A percentile compares a stretch with the other conserved stretches of the same genome.
Conservation (phyloP, 2,329 filamentous ascomycete species). For the Phaeosphaeria sp. region DNA sequence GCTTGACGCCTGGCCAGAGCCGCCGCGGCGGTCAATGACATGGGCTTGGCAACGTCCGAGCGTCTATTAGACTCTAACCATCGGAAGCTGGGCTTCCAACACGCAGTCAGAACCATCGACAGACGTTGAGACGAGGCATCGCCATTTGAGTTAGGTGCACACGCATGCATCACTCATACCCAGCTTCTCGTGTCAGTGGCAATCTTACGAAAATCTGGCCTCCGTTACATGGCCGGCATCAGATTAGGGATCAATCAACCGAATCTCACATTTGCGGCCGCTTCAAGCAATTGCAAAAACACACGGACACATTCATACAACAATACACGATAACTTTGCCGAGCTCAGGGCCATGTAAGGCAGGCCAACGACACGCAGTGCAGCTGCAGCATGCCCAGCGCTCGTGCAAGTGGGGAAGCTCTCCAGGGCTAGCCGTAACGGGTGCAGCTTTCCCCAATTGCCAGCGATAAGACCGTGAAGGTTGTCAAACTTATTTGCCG, state of each 20-base stretch:
- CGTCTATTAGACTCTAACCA: too few species aligned
- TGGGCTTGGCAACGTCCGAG: neutral
- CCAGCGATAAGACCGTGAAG: slow-evolving; percentile 3
- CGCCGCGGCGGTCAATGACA: neutral
- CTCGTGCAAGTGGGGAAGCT: slow-evolving; percentile 5
- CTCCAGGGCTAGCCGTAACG: neutral
- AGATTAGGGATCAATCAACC: neutral
- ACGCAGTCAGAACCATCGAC: too few species aligned
- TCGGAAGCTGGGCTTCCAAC: too few species aligned
- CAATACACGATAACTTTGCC: neutral
- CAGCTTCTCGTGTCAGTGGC: too few species aligned
- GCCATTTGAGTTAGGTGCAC: too few species aligned
- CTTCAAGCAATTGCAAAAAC: neutral
- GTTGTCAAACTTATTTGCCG: slow-evolving; percentile 4
- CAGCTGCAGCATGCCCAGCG: slow-evolving; percentile 3
- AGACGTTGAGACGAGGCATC: too few species aligned
- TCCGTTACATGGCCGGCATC: too few species aligned
- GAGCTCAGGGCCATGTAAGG: neutral
- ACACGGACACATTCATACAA: neutral
- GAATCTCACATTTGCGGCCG: neutral
- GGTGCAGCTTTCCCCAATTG: slow-evolving; percentile 6
- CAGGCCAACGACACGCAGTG: slow-evolving; percentile 2
- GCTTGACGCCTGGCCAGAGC: neutral
- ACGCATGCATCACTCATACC: too few species aligned
- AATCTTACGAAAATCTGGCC: too few species aligned